Base-by-base conservation (phyloP, 768 basidiomycete species). In the Suillus spraguei region DNA sequence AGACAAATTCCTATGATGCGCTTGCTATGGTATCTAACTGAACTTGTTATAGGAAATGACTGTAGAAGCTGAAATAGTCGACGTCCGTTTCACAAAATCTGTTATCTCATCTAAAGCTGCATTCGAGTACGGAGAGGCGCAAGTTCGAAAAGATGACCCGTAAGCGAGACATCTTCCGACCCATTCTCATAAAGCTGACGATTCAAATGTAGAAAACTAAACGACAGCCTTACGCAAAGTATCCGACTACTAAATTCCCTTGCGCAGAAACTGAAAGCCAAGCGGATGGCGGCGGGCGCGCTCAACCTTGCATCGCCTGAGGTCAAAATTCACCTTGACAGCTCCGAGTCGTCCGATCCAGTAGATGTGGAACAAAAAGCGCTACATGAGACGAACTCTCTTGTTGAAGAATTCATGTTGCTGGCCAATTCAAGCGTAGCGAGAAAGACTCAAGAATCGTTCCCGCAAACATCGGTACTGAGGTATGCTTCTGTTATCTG, bases 351-450 rank as follows among this genome's bases (percentile, higher is more conserved):
- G 0, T 91, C 94, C 2, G 95, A 97, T 67, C 97, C 97, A 0
- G 93, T 98, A 65, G 97, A 98, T 66, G 96, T 99, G 11, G 95
- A 98, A 77, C 95, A 96, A 74, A 99, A 99, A 74, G 90, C 94
- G 70, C 73, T 92, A 71, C 80, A 85, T 35, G 96, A 99, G 78
- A 99, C 97, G 10, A 99, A 99, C 72, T 95, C 92, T 66, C 79
- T 99, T 8, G 97, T 99, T 2, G 97, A 99, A 76, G 97, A 99
- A 75, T 98, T 99, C 78, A 99, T 99, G 97, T 80, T 99, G 66
- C 87, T 99, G 64, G 97, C 97, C 7, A 99, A 99, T 70, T 91
- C 97, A 68, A 93, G 90, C 67, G 97, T 98, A 1, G 97, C 97
- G 7, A 77, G 80, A 67, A 92, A 91, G 77, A 98, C 97, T 17